phyloP scores from a whole-genome alignment of 371 early-diverging fungal genomes.

The Syncephalastrum racemosum region DNA sequence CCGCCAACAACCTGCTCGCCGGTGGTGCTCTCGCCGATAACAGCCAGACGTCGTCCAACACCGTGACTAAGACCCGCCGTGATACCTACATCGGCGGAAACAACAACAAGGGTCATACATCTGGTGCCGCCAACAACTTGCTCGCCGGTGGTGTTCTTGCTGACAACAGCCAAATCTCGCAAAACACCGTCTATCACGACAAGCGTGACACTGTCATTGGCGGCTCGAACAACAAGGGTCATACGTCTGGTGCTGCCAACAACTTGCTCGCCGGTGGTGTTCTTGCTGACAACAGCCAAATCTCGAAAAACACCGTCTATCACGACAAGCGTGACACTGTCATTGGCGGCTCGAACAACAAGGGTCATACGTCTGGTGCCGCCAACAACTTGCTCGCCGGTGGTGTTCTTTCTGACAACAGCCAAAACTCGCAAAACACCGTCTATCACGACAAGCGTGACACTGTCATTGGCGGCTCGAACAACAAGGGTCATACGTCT shows the following conservation, averaged over 20 bases:
- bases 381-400: not conserved
- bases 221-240: not conserved
- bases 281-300: too few species aligned
- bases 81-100: not conserved
- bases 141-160: slow-evolving; percentile 1
- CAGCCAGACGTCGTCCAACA: not conserved
- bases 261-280: too few species aligned
- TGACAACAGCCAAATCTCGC: not conserved
- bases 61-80: too few species aligned
- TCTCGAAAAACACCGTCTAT: too few species aligned
- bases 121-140: not conserved
- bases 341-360: slow-evolving; percentile 1
- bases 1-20: not conserved
- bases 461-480: not conserved
- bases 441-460: not conserved
- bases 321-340: not conserved
- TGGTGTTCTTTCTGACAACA: slow-evolving; percentile 1
- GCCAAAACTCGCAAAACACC: not conserved
- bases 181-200: not conserved
- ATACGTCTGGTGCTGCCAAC: not conserved
- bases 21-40: slow-evolving; percentile 1
- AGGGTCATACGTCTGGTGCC: not conserved
- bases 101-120: not conserved
- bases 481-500: not conserved
- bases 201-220: not conserved